Evolutionary conservation across 768 basidiomycete species (phyloP).

Genomic region (Kondoa subrosea): DNA sequence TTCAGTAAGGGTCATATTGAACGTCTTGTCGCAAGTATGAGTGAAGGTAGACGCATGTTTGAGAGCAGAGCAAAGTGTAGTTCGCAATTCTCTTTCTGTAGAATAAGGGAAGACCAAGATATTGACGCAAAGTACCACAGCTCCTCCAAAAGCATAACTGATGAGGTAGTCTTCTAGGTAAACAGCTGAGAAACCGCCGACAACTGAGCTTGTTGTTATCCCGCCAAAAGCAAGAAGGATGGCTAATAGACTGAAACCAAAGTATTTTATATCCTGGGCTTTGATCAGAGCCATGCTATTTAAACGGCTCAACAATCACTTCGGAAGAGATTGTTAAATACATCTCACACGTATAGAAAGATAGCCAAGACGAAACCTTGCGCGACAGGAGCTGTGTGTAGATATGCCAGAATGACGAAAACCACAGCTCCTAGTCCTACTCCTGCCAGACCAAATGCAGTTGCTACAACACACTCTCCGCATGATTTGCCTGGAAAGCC

Average conservation of each 20-base stretch:
- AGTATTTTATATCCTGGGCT: constrained; percentile 26
- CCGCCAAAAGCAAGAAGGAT: constrained; percentile 29
- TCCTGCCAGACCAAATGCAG: constrained; percentile 24
- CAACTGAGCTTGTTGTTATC: constrained; percentile 20
- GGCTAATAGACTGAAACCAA: constrained; percentile 28
- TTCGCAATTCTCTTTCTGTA: constrained; percentile 29
- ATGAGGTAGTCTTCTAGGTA: constrained; percentile 30
- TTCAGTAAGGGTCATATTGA: constrained; percentile 27
- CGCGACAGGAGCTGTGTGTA: constrained; percentile 27
- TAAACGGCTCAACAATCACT: no score
- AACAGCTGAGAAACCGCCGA: constrained; percentile 21
- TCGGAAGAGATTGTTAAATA: no score
- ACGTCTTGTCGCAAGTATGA: constrained; percentile 24
- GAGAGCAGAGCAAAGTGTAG: constrained; percentile 27
- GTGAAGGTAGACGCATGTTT: constrained; percentile 27
- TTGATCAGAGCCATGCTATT: not conserved
- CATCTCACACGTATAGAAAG: constrained; percentile 26
- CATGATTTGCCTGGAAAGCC: constrained; percentile 26
- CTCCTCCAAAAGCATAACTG: constrained; percentile 25
- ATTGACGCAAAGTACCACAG: constrained; percentile 29
- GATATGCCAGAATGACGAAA: constrained; percentile 31
- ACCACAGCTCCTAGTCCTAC: constrained; percentile 22
- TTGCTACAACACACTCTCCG: constrained; percentile 19
- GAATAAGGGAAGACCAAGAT: constrained; percentile 28
- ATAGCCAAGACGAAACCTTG: constrained; percentile 30